Conservation (phyloP, 257 asterid genomes). For the Capsicum rhomboideum region DNA sequence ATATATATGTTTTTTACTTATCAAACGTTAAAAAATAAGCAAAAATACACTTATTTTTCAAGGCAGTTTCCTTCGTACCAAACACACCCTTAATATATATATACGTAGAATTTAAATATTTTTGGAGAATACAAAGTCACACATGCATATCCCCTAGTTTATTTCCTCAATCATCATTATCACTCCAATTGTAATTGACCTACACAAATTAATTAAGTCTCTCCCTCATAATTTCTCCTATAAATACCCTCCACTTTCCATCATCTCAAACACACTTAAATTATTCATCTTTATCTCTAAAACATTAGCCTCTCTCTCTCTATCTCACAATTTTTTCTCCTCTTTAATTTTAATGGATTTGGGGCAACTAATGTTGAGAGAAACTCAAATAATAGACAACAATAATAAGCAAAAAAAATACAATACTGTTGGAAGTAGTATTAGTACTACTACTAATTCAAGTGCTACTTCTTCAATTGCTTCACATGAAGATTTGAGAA, state of each 20-base stretch:
- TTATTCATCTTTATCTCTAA: neutral
- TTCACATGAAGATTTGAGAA: constrained; percentile 1
- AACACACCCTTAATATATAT: neutral
- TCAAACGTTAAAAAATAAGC: too few relatives aligned
- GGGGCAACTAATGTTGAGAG: neutral
- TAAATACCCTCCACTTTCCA: neutral
- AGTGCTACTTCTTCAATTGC: neutral
- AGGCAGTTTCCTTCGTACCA: too few relatives aligned
- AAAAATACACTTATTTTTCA: too few relatives aligned
- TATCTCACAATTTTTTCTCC: neutral
- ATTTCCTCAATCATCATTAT: neutral
- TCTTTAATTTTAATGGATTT: neutral
- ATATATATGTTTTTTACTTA: too few relatives aligned
- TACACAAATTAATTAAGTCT: neutral
- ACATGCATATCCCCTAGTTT: neutral
- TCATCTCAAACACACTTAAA: neutral
- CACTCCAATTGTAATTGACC: neutral
- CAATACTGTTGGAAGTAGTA: neutral
- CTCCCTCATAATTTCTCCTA: neutral
- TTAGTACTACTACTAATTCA: neutral
- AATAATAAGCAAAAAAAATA: neutral
- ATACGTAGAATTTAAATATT: neutral
- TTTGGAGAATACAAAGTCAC: neutral
- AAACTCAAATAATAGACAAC: neutral
- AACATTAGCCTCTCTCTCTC: neutral